phyloP scores from a whole-genome alignment of 257 asterid genomes.

The Solanum verrucosum region DNA sequence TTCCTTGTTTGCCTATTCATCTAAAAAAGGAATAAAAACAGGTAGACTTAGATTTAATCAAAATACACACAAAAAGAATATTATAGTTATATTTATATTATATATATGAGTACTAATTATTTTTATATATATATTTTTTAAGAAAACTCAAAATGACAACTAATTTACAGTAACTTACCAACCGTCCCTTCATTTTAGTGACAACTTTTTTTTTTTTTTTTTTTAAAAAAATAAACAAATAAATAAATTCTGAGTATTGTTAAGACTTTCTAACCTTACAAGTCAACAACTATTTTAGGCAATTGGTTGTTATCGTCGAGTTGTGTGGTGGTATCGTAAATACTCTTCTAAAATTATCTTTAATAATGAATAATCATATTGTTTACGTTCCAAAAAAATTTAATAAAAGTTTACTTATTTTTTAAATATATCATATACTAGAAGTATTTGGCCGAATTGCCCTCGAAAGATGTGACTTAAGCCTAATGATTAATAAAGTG shows the following conservation, averaged over 20 bases:
- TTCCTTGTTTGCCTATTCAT: conserved; percentile 20
- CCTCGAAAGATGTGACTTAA: neutral
- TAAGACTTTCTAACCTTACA: neutral
- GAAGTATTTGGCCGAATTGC: neutral
- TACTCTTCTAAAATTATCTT: neutral
- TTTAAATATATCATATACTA: neutral
- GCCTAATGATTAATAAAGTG: neutral
- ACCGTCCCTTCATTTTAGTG: neutral
- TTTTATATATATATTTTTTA: neutral
- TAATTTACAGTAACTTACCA: neutral
- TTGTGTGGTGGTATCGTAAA: neutral
- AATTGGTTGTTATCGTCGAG: neutral
- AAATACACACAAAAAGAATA: neutral
- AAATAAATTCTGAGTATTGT: neutral
- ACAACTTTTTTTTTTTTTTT: neutral
- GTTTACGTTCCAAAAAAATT: neutral
- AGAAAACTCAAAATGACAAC: neutral
- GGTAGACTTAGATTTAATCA: neutral
- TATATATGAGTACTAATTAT: neutral
- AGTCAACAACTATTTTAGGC: neutral
- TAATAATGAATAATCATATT: neutral
- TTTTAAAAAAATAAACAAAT: no score
- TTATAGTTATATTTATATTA: neutral
- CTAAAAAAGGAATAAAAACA: neutral
- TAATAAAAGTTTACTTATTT: neutral